phyloP scores from a whole-genome alignment of 768 basidiomycete species.

The Rhizopogon roseolus region DNA sequence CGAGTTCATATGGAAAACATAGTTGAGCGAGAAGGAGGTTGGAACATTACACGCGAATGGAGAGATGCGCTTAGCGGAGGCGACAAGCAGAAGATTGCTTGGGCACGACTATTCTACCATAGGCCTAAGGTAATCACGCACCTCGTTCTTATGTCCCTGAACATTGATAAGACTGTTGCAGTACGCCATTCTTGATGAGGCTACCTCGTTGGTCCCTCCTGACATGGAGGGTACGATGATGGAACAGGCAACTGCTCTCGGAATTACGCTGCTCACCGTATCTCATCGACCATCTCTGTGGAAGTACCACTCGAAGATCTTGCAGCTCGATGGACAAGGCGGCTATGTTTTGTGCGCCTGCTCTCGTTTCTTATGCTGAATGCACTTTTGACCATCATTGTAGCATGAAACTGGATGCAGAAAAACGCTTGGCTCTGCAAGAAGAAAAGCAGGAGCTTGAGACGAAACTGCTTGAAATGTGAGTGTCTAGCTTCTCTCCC shows the following conservation, averaged over 20 bases:
- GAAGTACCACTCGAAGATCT: conserved; percentile 85
- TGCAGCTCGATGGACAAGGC: conserved; percentile 92
- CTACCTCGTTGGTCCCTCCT: conserved; percentile 89
- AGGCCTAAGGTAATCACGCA: conserved; percentile 65
- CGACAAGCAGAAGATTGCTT: conserved; percentile 96
- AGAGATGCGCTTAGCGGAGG: conserved; percentile 90
- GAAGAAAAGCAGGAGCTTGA: conserved; percentile 93
- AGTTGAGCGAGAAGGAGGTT: conserved; percentile 94
- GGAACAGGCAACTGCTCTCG: conserved; percentile 81
- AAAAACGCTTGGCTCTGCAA: conserved; percentile 84
- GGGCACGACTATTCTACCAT: conserved; percentile 96
- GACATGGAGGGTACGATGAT: conserved; percentile 95
- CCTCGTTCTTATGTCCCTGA: neutral
- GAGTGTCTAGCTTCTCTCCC: conserved; percentile 28
- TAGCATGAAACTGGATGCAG: conserved; percentile 86
- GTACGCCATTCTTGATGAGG: conserved; percentile 97
- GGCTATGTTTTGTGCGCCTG: conserved; percentile 86
- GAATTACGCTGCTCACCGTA: conserved; percentile 91
- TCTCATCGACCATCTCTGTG: conserved; percentile 93
- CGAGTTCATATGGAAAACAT: conserved; percentile 82
- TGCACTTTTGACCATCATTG: neutral
- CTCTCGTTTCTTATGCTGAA: neutral
- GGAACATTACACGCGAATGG: conserved; percentile 90
- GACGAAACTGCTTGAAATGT: conserved; percentile 83
- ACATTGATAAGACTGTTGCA: conserved; percentile 24